phyloP scores from a whole-genome alignment of 2,329 filamentous ascomycete species.

The Ascochyta clinopodiicola region DNA sequence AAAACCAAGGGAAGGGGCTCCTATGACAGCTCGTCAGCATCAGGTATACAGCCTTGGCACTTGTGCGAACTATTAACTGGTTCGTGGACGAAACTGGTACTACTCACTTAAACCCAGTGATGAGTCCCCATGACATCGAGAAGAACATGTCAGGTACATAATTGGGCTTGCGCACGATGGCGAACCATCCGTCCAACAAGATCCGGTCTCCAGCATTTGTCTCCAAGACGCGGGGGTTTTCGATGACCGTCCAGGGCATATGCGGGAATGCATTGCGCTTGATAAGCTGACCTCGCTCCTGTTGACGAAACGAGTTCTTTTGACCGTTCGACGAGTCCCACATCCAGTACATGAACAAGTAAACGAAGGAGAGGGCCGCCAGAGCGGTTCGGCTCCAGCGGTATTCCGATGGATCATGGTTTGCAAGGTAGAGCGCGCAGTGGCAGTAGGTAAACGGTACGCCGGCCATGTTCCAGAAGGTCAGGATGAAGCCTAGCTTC shows the following conservation, averaged over 20 bases:
- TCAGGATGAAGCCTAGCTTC: conserved; percentile 96
- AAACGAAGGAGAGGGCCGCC: conserved; percentile 67
- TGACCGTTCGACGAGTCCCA: conserved; percentile 92
- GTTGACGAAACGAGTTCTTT: conserved; percentile 86
- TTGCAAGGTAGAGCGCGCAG: conserved; percentile 87
- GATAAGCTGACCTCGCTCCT: conserved; percentile 71
- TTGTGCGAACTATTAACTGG: not conserved
- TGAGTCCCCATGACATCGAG: conserved; percentile 75
- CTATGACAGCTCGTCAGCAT: not conserved
- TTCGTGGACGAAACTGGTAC: not conserved
- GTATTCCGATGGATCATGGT: conserved; percentile 78
- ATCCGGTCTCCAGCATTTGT: conserved; percentile 76
- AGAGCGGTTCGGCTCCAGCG: conserved; percentile 74
- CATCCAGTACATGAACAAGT: conserved; percentile 84
- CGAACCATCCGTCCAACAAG: conserved; percentile 79
- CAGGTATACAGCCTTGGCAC: not conserved
- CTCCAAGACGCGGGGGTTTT: conserved; percentile 79
- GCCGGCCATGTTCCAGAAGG: conserved; percentile 93
- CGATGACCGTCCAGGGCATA: conserved; percentile 80
- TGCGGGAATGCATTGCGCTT: conserved; percentile 83
- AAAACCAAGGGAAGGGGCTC: conserved; percentile 82
- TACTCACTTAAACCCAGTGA: conserved; percentile 73
- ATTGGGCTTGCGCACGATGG: conserved; percentile 76
- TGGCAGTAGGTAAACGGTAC: conserved; percentile 93
- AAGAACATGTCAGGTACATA: conserved; percentile 84